Base-by-base conservation (phyloP, 2,329 filamentous ascomycete genomes). In the Cercospora janseana region DNA sequence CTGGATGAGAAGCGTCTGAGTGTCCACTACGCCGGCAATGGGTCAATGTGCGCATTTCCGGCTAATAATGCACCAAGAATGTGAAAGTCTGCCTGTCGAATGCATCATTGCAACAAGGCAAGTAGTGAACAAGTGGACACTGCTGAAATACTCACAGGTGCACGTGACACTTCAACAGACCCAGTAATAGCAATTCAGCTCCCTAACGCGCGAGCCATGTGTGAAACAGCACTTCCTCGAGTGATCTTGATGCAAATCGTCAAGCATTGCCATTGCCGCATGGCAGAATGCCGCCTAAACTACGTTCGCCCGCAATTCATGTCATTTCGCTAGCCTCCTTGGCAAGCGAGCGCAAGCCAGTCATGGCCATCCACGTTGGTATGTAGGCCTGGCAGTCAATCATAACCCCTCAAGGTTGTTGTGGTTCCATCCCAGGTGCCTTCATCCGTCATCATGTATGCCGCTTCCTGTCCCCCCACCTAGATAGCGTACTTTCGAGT, bases 401-500 rank as follows among this genome's bases (percentile, higher is more conserved):
- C 45, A 49, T 53, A 46, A 46, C 18, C 41, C 46, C 51, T 53
- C 45, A 35, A 47, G 46, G 46, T 53, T 18, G 43, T 46, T 49
- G 45, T 49, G 46, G 40, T 3, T 13, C 49, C 46, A 51, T 53
- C 51, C 34, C 40, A 41, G 23, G 46, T 37, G 37, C 21, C 20
- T 18, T 16, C 29, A 26, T 41, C 38, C 51, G 42, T 44, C 44
- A 37, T 53, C 28, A 23, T 21, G 21, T 26, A 16, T 24, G 15
- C 21, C 28, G 27, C 16, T 24, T 43, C n/a, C 16, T n/a, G 15
- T 13, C 35, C 18, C 20, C 35, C n/a, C 7, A 13, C 37, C 49
- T 83, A 97, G 74, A 97, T 93, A 69, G 93, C 93, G 72, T 97
- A 97, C 81, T 98, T 98, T 73, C 92, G 84, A 66, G 93, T 98